phyloP scores from a whole-genome alignment of 176 grass and related monocot genomes.

The Aegilops longissima region DNA sequence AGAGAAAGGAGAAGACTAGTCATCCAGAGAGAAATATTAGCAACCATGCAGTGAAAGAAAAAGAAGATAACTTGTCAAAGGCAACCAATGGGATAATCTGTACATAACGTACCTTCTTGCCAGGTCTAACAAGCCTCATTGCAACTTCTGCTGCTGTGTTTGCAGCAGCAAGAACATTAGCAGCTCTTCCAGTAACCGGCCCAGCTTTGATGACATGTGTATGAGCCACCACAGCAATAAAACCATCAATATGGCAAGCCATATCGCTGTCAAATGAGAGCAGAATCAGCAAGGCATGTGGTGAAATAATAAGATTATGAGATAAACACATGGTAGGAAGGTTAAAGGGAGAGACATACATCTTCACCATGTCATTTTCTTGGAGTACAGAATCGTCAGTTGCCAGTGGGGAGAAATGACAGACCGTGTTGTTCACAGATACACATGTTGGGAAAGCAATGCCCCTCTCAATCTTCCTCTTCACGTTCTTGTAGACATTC shows the following conservation, averaged over 20 bases:
- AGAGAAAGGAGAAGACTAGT: neutral
- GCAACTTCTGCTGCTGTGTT: slow-evolving; percentile 97
- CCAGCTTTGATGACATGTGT: slow-evolving; percentile 78
- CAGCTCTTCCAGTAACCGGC: slow-evolving; percentile 70
- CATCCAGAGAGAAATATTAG: neutral
- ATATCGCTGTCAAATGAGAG: slow-evolving; percentile 67
- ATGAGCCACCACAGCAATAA: slow-evolving; percentile 98
- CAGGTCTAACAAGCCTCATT: slow-evolving; percentile 87
- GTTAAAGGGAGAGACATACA: slow-evolving; percentile 49
- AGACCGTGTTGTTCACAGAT: slow-evolving; percentile 91
- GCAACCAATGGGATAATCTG: neutral
- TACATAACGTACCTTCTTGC: slow-evolving; percentile 69
- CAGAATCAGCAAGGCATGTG: neutral
- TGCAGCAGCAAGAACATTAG: slow-evolving; percentile 88
- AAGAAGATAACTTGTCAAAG: neutral
- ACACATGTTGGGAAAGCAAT: slow-evolving; percentile 94
- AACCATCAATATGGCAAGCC: slow-evolving; percentile 99
- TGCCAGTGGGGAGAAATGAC: slow-evolving; percentile 91
- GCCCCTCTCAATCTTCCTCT: slow-evolving; percentile 97
- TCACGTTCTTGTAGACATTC: slow-evolving; percentile 93
- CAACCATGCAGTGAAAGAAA: neutral
- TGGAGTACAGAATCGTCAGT: slow-evolving; percentile 74
- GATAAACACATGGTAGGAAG: neutral
- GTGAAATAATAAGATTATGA: neutral
- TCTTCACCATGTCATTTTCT: slow-evolving; percentile 96